These are phyloP conservation scores for Marvania coccoides DNA, from an alignment of 139 green algal genomes.

Conservation along the genomic window DNA sequence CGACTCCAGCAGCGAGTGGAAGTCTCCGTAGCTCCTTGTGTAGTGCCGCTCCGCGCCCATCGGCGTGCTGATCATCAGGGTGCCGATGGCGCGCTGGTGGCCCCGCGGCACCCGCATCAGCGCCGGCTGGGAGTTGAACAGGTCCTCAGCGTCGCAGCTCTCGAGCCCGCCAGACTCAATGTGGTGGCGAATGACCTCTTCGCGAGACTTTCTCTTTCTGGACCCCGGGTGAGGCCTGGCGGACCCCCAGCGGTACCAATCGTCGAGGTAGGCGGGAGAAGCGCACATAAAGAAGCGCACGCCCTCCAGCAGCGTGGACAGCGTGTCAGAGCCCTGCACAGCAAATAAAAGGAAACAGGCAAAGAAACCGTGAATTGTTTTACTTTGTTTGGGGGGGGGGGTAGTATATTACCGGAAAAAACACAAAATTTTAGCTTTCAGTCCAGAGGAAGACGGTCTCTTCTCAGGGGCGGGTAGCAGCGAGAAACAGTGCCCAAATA, in stretches of 20 bases:
- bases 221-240: conserved; percentile 9
- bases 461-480: no score
- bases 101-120: conserved; percentile 39
- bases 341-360: no score
- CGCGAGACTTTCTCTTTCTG: conserved; percentile 2
- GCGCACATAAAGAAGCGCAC: conserved; percentile 53
- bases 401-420: no score
- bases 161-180: not conserved
- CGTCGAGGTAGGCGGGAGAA: conserved; percentile 27
- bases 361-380: not conserved
- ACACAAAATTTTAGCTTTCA: no score
- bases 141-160: not conserved
- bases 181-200: conserved; percentile 7
- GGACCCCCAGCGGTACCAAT: conserved; percentile 24
- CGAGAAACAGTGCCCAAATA: no score
- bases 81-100: conserved; percentile 50
- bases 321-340: conserved; percentile 37
- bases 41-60: conserved; percentile 49
- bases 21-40: conserved; percentile 46
- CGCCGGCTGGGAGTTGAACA: not conserved
- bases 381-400: no score
- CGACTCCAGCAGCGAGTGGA: conserved; percentile 22
- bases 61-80: conserved; percentile 52
- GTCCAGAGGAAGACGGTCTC: no score
- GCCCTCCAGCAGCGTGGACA: conserved; percentile 55